Conservation (phyloP, 352 stramenopile genomes). For the Phytophthora foliorum region DNA sequence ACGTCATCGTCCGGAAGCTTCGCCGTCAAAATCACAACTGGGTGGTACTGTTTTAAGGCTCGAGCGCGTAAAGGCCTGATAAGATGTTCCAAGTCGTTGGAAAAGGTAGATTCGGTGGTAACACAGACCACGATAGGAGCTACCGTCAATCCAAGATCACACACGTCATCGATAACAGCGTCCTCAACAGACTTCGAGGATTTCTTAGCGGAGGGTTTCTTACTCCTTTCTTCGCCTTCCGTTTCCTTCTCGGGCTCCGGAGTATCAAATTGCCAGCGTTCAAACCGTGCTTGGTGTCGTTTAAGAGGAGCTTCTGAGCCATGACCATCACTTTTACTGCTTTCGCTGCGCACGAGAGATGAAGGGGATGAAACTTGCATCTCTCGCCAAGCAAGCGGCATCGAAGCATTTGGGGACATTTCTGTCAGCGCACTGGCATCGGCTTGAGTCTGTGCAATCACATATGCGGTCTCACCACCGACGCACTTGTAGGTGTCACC, state of each 20-base stretch:
- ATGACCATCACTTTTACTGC: conserved; percentile 24
- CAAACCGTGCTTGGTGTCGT: conserved; percentile 42
- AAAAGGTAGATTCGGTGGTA: conserved; percentile 62
- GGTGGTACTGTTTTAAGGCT: conserved; percentile 72
- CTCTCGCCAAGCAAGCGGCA: conserved; percentile 45
- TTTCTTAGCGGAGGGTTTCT: conserved; percentile 18
- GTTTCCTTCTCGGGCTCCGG: conserved; percentile 42
- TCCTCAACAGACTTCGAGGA: conserved; percentile 42
- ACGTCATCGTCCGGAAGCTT: conserved; percentile 66
- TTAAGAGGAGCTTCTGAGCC: conserved; percentile 20
- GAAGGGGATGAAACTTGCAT: conserved; percentile 42
- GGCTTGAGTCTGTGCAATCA: conserved; percentile 70
- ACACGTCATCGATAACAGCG: conserved; percentile 61
- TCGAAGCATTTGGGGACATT: conserved; percentile 32
- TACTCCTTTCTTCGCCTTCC: conserved; percentile 24
- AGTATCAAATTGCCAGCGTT: conserved; percentile 39
- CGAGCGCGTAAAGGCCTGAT: conserved; percentile 78
- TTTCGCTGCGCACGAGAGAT: conserved; percentile 41
- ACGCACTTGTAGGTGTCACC: conserved; percentile 78
- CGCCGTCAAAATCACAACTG: conserved; percentile 72
- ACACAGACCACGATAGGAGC: conserved; percentile 82
- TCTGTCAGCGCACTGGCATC: conserved; percentile 45
- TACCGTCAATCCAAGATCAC: conserved; percentile 55
- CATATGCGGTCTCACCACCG: conserved; percentile 76
- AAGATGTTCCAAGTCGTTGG: conserved; percentile 82